These are phyloP conservation scores for Camellia oleifera DNA, from an alignment of 179 eudicot genomes.

Conservation along the genomic window DNA sequence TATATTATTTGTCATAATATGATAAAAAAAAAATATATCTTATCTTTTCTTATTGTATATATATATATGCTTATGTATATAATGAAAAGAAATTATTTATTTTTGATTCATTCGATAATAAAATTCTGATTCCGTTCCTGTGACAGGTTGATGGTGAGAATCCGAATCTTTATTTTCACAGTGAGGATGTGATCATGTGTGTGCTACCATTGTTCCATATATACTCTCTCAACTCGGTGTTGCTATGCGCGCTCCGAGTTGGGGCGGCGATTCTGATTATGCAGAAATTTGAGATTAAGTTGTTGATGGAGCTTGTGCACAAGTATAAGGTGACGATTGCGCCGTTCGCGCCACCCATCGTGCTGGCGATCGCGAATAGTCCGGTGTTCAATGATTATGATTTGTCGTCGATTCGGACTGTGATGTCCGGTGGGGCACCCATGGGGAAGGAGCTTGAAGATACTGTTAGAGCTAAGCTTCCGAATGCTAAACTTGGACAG, in stretches of 20 bases:
- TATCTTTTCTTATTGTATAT: too few species aligned
- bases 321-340: constrained; percentile 79
- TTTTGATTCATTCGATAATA: too few species aligned
- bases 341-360: constrained; percentile 93
- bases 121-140: too few species aligned
- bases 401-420: constrained; percentile 60
- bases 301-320: constrained; percentile 58
- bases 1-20: too few species aligned
- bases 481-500: constrained; percentile 93
- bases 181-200: constrained; percentile 76
- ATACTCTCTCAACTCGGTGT: constrained; percentile 70
- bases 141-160: constrained; percentile 76
- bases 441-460: constrained; percentile 91
- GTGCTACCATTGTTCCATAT: constrained; percentile 84
- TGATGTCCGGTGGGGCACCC: constrained; percentile 95
- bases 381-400: constrained; percentile 60
- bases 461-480: constrained; percentile 70
- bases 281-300: constrained; percentile 72
- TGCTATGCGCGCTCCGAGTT: constrained; percentile 71
- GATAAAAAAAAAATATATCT: too few species aligned
- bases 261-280: constrained; percentile 81
- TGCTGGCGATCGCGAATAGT: constrained; percentile 68
- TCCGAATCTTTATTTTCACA: constrained; percentile 70
- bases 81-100: too few species aligned
- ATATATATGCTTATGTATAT: too few species aligned